Percentiles rank a stretch among this genome's conserved stretches.
phyloP scores from a whole-genome alignment of 345 rosid species.

The Acer negundo region DNA sequence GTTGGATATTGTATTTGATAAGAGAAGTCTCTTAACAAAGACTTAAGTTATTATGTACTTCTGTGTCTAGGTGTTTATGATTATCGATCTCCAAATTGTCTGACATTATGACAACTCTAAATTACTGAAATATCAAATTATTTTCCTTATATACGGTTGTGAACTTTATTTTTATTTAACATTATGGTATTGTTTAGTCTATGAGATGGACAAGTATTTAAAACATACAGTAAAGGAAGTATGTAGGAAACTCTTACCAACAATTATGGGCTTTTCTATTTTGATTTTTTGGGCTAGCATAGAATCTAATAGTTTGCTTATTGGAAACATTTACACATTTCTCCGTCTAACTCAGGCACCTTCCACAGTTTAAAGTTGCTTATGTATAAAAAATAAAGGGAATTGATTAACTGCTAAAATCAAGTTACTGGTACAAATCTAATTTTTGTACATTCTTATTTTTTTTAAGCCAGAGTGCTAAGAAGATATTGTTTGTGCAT shows the following conservation, averaged over 20 bases:
- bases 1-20: background rate
- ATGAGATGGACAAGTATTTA: background rate
- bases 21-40: background rate
- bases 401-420: background rate
- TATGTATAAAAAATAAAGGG: background rate
- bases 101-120: background rate
- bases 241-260: background rate
- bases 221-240: background rate
- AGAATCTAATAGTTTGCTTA: background rate
- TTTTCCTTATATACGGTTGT: background rate
- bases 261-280: background rate
- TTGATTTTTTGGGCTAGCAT: background rate
- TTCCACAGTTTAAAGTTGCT: background rate
- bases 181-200: background rate
- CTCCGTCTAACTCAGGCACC: background rate
- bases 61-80: slow-evolving; percentile 5
- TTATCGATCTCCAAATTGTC: background rate
- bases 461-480: background rate
- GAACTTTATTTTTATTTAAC: background rate
- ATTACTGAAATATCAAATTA: background rate
- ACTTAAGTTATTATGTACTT: background rate
- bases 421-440: background rate
- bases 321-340: background rate
- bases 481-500: background rate
- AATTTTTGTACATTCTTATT: background rate